Evolutionary conservation across 192 early-diverging fungal species (phyloP), one percentile per base, ranked within the genome.

Genomic region (Entomortierella beljakovae): DNA sequence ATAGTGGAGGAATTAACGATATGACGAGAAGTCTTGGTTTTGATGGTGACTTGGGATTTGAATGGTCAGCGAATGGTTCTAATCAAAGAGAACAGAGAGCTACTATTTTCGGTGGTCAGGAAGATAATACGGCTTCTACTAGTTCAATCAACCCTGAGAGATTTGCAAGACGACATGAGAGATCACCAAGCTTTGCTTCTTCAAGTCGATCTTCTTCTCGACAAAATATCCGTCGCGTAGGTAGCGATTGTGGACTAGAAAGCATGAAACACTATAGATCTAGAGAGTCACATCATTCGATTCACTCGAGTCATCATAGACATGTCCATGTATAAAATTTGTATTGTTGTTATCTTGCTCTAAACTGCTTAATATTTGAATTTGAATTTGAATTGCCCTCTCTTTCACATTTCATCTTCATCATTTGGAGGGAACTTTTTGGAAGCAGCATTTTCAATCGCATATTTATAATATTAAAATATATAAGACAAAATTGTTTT

Each of bases 181-280:
- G 54, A 37, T 35, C 68, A 34, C 22, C 59, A 3, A 70, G 68
- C 28, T 25, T 16, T 34, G 50, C 58, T 23, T 62, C 73, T 7
- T 69, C 74, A 23, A 46, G 67, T 42, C 35, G 67, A 22, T 60
- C 67, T 5, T 67, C 64, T 10, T 57, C 54, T 3, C 49, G 52
- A 3, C 23, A 28, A 6, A 63, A 20, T 59, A 23, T 77, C 22
- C 66, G 74, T 15, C 65, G 74, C 6, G 59, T 56, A n/a, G 63
- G 37, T 16, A 77, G 74, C 31, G 74, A 77, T 59, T 77, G 74
- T 58, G 66, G 74, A 26, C 29, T 68, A 20, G 74, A 77, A 61
- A 77, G 74, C 25, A 64, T 77, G 66, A 55, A 22, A 32, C 29
- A 62, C 1, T 66, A 68, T n/a, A 33, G 51, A 54, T 34, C 15